phyloP scores from a whole-genome alignment of 371 early-diverging fungal species.

The Mortierella sp. region DNA sequence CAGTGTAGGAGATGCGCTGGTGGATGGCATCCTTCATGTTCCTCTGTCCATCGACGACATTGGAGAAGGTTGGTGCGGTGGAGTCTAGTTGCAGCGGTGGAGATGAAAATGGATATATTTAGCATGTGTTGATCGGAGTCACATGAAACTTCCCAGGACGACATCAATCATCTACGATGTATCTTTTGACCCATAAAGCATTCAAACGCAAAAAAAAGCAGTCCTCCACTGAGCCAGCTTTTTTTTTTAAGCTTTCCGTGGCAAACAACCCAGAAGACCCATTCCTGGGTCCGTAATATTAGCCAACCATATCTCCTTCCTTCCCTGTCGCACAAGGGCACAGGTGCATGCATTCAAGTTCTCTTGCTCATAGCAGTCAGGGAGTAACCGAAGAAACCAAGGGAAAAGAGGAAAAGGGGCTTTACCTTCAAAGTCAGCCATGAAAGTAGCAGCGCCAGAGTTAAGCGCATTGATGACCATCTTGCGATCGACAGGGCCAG shows the following conservation, averaged over 20 bases:
- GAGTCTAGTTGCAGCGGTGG: constrained; percentile 70
- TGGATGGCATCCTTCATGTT: constrained; percentile 92
- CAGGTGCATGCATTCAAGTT: too few relatives aligned
- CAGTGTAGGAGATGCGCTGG: constrained; percentile 81
- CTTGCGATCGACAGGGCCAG: constrained; percentile 97
- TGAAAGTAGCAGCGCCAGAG: constrained; percentile 90
- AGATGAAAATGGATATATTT: background rate
- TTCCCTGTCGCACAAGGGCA: too few relatives aligned
- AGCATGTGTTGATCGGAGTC: background rate
- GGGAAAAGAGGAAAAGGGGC: background rate
- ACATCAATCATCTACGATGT: too few relatives aligned
- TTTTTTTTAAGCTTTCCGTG: constrained; percentile 27
- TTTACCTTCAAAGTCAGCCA: constrained; percentile 96
- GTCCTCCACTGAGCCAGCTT: constrained; percentile 38
- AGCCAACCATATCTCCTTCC: too few relatives aligned
- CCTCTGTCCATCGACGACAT: constrained; percentile 85
- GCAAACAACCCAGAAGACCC: constrained; percentile 1
- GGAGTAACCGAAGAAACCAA: too few relatives aligned
- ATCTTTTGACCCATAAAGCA: too few relatives aligned
- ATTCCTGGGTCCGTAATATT: too few relatives aligned
- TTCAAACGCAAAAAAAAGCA: constrained; percentile 12
- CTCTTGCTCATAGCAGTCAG: too few relatives aligned
- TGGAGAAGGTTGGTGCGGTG: constrained; percentile 93
- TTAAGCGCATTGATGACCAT: constrained; percentile 98
- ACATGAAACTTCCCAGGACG: background rate